These are phyloP conservation scores for Thelephora ganbajun DNA, from an alignment of 768 basidiomycete genomes.

Conservation along the genomic window DNA sequence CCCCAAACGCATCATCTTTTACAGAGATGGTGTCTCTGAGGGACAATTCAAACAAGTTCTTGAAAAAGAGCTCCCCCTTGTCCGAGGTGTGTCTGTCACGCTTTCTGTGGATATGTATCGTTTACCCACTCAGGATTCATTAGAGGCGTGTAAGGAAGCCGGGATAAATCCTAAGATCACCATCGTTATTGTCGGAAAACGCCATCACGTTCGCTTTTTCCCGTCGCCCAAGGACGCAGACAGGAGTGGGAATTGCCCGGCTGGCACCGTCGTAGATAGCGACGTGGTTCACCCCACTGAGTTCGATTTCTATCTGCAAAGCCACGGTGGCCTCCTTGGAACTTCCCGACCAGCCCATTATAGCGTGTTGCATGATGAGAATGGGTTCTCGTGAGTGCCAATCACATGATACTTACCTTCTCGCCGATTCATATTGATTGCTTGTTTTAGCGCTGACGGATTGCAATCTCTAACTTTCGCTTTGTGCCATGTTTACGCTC, in stretches of 20 bases:
- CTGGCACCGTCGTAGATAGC: constrained; percentile 66
- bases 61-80: constrained; percentile 42
- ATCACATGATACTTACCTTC: background rate
- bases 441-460: constrained; percentile 36
- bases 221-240: constrained; percentile 37
- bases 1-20: constrained; percentile 68
- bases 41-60: constrained; percentile 36
- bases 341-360: constrained; percentile 61
- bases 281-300: constrained; percentile 59
- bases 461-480: constrained; percentile 63
- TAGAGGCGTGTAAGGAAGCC: constrained; percentile 50
- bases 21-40: constrained; percentile 43
- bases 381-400: constrained; percentile 39
- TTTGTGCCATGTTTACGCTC: constrained; percentile 69
- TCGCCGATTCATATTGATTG: constrained; percentile 4
- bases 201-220: constrained; percentile 58
- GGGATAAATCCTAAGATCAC: constrained; percentile 56
- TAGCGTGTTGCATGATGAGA: constrained; percentile 36
- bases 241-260: constrained; percentile 56
- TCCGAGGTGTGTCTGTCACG: constrained; percentile 33
- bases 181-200: constrained; percentile 67
- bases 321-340: constrained; percentile 65
- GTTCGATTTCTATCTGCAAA: constrained; percentile 68
- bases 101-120: background rate
- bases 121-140: constrained; percentile 2